Evolutionary conservation across 176 grass and related monocot genomes (phyloP), one percentile per base, ranked within the genome.

Genomic region (Ampelocalamus luodianensis): DNA sequence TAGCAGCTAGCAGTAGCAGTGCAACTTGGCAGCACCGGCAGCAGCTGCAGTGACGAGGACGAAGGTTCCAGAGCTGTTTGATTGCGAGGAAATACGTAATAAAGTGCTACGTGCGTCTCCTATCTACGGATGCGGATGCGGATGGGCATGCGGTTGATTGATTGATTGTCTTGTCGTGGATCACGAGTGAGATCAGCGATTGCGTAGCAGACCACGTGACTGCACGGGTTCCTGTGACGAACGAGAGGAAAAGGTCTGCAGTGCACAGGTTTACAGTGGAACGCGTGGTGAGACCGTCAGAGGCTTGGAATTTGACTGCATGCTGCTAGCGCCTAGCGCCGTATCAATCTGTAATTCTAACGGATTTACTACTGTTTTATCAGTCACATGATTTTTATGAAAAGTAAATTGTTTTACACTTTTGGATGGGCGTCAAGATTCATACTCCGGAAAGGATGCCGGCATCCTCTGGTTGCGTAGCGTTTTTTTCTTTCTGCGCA

Each of bases 161-260:
- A 74, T 48, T 66, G 76, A 27, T 67, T 42, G 76, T 42, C 75
- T 15, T 38, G 54, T 60, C 76, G 6, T 26, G 46, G 69, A 39
- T 82, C 56, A 69, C 78, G 71, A 62, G 65, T 81, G 82, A 81
- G 69, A 58, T 85, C 82, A 75, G 48, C 82, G 6, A 7, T 48
- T 9, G 38, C 76, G 39, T 68, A 5, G 15, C 15, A 26, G 71
- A 17, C 38, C 24, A 60, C 50, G 79, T 55, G 50, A 58, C 54
- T 36, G 26, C 80, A 83, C 68, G 55, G 81, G 68, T 34, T 5
- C 43, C 24, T 32, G 56, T 27, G 26, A 29, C 2, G 13, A 22
- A 3, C 2, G 16, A 3, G 24, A 37, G 27, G 42, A 55, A 72
- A 82, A 22, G 53, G 55, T 2, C 2, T 6, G 14, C 17, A 22